Evolutionary conservation across 164 flowering plant species (phyloP).

Genomic region (Nymphaea colorata): DNA sequence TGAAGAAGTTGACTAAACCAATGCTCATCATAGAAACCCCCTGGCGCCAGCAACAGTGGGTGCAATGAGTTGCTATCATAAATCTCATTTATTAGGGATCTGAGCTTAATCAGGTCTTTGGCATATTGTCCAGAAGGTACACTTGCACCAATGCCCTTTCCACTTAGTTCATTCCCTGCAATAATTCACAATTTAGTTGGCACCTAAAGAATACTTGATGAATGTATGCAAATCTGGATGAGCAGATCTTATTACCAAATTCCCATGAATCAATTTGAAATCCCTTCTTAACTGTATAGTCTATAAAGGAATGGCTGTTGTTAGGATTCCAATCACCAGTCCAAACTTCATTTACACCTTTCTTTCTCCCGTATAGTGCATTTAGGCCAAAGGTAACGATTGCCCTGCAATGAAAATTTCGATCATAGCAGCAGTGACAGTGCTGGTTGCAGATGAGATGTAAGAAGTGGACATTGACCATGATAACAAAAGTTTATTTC

Average conservation of each 20-base stretch:
- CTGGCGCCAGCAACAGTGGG: conserved; percentile 44
- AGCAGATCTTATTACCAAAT: conserved; percentile 30
- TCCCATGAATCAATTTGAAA: conserved; percentile 54
- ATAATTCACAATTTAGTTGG: not conserved
- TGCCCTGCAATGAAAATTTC: conserved; percentile 24
- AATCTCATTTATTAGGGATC: conserved; percentile 17
- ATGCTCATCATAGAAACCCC: conserved; percentile 42
- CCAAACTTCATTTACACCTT: conserved; percentile 4
- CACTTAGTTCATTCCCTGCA: conserved; percentile 59
- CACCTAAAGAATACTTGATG: not conserved
- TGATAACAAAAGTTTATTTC: too few relatives aligned
- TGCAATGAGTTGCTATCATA: conserved; percentile 14
- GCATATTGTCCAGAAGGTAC: conserved; percentile 34
- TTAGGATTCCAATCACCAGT: conserved; percentile 40
- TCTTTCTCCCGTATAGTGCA: conserved; percentile 40
- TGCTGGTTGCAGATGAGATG: too few relatives aligned
- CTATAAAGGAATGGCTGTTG: conserved; percentile 42
- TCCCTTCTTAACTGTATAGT: conserved; percentile 38
- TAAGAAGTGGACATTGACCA: too few relatives aligned
- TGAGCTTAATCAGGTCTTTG: conserved; percentile 30
- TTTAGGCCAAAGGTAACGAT: conserved; percentile 51
- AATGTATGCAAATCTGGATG: not conserved
- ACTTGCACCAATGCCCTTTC: conserved; percentile 33
- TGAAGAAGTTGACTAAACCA: conserved; percentile 44
- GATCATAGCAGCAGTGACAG: not conserved